Evolutionary conservation across 306 rosid genomes (phyloP).

Genomic region (Medicago lupulina): DNA sequence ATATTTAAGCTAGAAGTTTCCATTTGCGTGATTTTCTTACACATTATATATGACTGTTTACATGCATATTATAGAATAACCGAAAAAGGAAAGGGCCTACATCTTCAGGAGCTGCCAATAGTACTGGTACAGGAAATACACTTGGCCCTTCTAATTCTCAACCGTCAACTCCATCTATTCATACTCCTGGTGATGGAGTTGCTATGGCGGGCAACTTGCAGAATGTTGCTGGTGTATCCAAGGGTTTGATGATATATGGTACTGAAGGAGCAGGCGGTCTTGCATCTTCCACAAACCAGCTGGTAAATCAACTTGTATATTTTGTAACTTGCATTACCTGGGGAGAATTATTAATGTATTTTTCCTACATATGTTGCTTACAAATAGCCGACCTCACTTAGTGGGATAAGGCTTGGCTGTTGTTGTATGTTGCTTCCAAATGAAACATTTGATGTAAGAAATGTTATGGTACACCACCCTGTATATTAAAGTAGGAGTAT

Average conservation of each 20-base stretch:
- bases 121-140: conserved; percentile 96
- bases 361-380: conserved; percentile 19
- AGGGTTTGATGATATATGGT: conserved; percentile 72
- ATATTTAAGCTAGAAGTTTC: conserved; percentile 12
- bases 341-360: conserved; percentile 2
- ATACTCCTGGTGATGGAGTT: conserved; percentile 88
- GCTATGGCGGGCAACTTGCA: conserved; percentile 74
- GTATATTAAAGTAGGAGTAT: conserved; percentile 2
- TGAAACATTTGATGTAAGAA: conserved; percentile 18
- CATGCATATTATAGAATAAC: conserved; percentile 54
- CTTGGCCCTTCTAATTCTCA: conserved; percentile 91
- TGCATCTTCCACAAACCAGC: conserved; percentile 91
- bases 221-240: conserved; percentile 69
- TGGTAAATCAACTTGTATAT: conserved; percentile 58
- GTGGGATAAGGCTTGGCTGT: no score
- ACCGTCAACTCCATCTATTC: conserved; percentile 95
- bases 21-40: conserved; percentile 14
- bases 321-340: conserved; percentile 33
- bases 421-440: no score
- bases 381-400: neutral
- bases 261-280: conserved; percentile 85
- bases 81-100: conserved; percentile 94
- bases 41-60: conserved; percentile 44
- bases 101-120: conserved; percentile 95
- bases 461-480: conserved; percentile 1